phyloP scores from a whole-genome alignment of 2,329 filamentous ascomycete genomes.

The Colletotrichum sp. region DNA sequence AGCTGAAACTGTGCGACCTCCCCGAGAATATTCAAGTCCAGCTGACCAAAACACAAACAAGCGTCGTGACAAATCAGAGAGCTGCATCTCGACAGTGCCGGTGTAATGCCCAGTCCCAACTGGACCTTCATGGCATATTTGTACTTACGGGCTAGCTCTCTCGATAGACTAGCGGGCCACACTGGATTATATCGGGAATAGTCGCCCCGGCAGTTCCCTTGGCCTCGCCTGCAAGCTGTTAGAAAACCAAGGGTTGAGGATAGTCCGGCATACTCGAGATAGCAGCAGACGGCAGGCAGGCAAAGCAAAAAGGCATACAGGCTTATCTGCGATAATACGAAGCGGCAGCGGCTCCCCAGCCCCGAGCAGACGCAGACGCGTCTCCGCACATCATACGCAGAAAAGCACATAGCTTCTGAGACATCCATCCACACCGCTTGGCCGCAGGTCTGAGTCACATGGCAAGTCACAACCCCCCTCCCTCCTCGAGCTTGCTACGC shows the following conservation, averaged over 20 bases:
- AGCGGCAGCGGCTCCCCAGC: background rate
- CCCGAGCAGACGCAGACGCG: background rate
- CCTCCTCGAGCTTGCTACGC: background rate
- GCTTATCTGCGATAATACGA: constrained; percentile 5
- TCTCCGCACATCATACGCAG: background rate
- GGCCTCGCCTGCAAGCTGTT: background rate
- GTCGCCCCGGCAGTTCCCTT: background rate
- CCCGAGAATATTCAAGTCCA: background rate
- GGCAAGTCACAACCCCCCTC: constrained; percentile 14
- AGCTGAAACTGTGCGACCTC: constrained; percentile 17
- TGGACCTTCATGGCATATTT: background rate
- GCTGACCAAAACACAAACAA: constrained; percentile 13
- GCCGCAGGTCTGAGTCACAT: constrained; percentile 20
- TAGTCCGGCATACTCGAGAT: background rate
- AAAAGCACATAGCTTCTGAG: constrained; percentile 5
- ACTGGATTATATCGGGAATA: background rate
- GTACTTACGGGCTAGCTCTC: background rate
- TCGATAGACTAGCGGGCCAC: background rate
- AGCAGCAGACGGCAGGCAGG: background rate
- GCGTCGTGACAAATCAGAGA: constrained; percentile 2
- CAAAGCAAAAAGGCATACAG: background rate
- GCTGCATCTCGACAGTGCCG: background rate
- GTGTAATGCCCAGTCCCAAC: background rate
- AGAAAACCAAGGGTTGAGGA: background rate
- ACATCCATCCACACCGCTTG: constrained; percentile 21